Conservation (phyloP, 208 protist species). For the Leishmania tropica region DNA sequence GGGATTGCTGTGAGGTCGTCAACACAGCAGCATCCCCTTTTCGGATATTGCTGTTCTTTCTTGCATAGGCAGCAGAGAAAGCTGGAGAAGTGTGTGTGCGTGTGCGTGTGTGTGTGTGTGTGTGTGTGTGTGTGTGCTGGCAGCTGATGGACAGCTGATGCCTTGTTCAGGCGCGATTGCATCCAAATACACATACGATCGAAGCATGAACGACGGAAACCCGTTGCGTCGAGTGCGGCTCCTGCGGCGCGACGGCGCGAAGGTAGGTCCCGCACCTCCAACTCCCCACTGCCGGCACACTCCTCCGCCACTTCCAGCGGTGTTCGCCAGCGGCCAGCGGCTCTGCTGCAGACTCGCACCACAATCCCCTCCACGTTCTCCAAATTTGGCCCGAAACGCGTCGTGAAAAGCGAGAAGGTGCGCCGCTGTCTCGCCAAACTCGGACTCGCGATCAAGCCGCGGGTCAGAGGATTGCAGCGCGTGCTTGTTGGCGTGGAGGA, state of each 20-base stretch:
- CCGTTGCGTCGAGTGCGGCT: not conserved
- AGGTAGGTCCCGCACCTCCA: not conserved
- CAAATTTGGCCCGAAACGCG: conserved; percentile 27
- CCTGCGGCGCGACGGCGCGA: not conserved
- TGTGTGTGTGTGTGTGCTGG: not conserved
- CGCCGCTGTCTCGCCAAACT: conserved; percentile 29
- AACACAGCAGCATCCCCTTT: not conserved
- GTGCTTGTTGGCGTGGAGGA: conserved; percentile 10
- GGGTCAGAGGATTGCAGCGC: conserved; percentile 20
- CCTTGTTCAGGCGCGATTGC: not conserved
- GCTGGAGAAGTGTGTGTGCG: not conserved
- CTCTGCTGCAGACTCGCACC: conserved; percentile 11
- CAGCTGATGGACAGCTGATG: not conserved
- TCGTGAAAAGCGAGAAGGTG: conserved; percentile 37
- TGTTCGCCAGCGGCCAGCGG: conserved; percentile 30
- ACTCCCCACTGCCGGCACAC: not conserved
- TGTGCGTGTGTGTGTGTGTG: not conserved
- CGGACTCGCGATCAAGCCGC: conserved; percentile 24
- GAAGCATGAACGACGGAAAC: not conserved
- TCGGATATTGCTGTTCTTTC: not conserved
- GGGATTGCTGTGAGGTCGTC: too few relatives aligned
- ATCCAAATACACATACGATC: not conserved
- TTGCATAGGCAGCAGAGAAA: not conserved
- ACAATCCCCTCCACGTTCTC: conserved; percentile 17
- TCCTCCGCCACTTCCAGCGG: conserved; percentile 27